Evolutionary conservation across 345 rosid genomes (phyloP), one percentile per base, ranked within the genome.

Genomic region (Alliaria petiolata): DNA sequence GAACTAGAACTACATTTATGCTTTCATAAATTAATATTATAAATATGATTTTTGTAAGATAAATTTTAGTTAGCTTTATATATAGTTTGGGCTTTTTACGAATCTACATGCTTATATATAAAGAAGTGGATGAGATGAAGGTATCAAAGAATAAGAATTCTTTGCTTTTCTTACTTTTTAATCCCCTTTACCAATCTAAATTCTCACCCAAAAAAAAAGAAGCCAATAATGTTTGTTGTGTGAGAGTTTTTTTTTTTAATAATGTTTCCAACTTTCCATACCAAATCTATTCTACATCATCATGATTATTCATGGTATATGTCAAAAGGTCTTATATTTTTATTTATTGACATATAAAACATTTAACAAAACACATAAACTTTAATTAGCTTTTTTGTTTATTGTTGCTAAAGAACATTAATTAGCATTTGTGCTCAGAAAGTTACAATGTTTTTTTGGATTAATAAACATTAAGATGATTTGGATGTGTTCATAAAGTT

Each of bases 41-140:
- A 16, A 45, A 3, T 34, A 25, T 5, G 4, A 6, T 20, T n/a
- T 57, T 7, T 33, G 1, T 22, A 19, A 35, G 47, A 50, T 50
- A 36, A 50, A 12, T 36, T 58, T 65, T 22, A 38, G 64, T 47
- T 45, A 44, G 38, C 10, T 69, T 58, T 50, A 19, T 39, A 13
- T 9, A 30, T 70, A 26, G 3, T 17, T 58, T 17, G 38, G 34
- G 19, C 25, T 9, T n/a, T n/a, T n/a, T 34, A 40, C 17, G 62
- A 66, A 72, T 72, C 77, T 56, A 64, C 5, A 25, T 5, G 34
- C 17, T 56, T 19, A 11, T 6, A n/a, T n/a, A 28, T 58, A 67
- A 75, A 75, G 64, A 61, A 75, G 69, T 67, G 69, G 78, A 45
- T 30, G 60, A 69, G 67, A 52, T 49, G 45, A 68, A 69, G 47